These are phyloP conservation scores for Apiospora sp. DNA, from an alignment of 2,329 filamentous ascomycete species.

Conservation along the genomic window DNA sequence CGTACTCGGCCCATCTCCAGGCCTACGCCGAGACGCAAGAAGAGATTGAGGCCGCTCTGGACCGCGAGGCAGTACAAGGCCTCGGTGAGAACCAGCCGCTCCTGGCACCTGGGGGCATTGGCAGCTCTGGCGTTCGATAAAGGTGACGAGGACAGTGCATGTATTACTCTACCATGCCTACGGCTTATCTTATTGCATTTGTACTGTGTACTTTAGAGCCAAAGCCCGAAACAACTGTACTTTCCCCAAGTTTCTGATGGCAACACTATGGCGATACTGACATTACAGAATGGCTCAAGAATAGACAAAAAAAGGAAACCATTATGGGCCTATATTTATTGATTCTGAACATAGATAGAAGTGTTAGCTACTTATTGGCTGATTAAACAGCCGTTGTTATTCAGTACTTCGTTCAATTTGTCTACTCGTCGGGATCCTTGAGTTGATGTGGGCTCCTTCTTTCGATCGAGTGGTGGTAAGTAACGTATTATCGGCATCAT, in stretches of 20 bases:
- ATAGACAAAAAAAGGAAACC: neutral
- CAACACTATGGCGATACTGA: neutral
- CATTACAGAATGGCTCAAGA: neutral
- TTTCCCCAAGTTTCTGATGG: neutral
- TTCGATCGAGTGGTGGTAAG: neutral
- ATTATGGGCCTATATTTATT: neutral
- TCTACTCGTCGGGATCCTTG: neutral
- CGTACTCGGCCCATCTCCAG: constrained; percentile 45
- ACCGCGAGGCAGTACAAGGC: constrained; percentile 44
- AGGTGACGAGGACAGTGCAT: neutral
- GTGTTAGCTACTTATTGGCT: neutral
- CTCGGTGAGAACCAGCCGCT: constrained; percentile 45
- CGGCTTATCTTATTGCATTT: neutral
- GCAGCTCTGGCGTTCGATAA: constrained; percentile 43
- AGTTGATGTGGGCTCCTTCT: neutral
- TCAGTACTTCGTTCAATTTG: neutral
- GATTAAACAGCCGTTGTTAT: neutral
- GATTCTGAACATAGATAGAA: neutral
- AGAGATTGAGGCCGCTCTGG: constrained; percentile 44
- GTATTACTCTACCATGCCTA: neutral
- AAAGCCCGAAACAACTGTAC: neutral
- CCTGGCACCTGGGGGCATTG: constrained; percentile 44
- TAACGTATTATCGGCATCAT: neutral
- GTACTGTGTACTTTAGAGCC: neutral
- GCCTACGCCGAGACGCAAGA: constrained; percentile 45